Conservation (phyloP, 305 asterid species). For the Striga hermonthica region DNA sequence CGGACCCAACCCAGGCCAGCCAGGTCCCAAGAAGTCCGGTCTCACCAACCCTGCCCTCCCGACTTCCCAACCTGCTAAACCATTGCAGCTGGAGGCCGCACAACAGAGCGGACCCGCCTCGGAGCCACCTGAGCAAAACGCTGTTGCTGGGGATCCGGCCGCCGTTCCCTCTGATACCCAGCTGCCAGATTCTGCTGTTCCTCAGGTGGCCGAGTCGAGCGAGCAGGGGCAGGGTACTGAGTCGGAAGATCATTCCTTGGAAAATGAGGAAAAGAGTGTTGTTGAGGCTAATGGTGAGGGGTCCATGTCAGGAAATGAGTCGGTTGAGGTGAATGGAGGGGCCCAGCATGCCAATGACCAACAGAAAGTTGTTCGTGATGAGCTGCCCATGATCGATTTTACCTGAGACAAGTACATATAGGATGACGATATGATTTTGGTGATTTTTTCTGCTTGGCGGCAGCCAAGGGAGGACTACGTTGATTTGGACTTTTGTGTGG, state of each 20-base stretch:
- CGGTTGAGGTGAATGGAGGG: not conserved
- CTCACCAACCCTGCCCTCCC: conserved; percentile 37
- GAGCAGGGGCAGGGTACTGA: conserved; percentile 24
- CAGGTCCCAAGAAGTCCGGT: conserved; percentile 50
- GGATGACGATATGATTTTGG: not conserved
- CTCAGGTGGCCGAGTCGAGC: conserved; percentile 36
- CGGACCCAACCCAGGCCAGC: conserved; percentile 81
- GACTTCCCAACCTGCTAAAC: conserved; percentile 51
- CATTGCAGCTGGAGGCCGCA: conserved; percentile 62
- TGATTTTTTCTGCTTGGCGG: too few species aligned
- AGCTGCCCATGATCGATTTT: conserved; percentile 66
- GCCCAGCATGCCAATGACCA: conserved; percentile 37
- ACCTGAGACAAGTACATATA: conserved; percentile 38
- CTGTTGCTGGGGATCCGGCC: conserved; percentile 38
- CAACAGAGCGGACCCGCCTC: not conserved
- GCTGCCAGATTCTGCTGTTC: conserved; percentile 36
- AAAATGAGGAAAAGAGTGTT: conserved; percentile 39
- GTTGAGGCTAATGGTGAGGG: conserved; percentile 33
- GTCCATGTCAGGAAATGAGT: conserved; percentile 19
- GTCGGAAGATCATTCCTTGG: conserved; percentile 34
- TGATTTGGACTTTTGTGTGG: too few species aligned
- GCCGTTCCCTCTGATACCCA: conserved; percentile 18
- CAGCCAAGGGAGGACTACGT: too few species aligned
- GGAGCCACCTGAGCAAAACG: conserved; percentile 31
- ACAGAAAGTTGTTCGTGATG: conserved; percentile 42